Conservation (phyloP, 805 yeast genomes). For the Komagataella populi region DNA sequence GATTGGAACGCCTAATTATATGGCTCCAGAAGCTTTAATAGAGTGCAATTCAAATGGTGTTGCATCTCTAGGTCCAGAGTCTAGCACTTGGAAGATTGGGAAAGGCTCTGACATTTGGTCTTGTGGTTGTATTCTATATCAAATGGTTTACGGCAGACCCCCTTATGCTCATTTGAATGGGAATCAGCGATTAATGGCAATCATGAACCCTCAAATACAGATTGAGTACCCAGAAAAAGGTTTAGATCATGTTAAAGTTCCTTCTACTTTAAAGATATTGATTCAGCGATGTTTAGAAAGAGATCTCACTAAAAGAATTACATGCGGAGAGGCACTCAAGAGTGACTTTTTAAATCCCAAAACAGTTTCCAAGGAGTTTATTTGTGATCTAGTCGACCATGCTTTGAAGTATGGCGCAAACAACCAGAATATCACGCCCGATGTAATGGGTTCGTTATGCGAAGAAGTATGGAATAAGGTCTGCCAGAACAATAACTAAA, state of each 20-base stretch:
- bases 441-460: slow-evolving; percentile 29
- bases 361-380: slow-evolving; percentile 50
- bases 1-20: slow-evolving; percentile 91
- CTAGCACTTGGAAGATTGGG: slow-evolving; percentile 62
- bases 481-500: slow-evolving; percentile 18
- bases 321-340: slow-evolving; percentile 43
- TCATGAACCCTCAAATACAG: slow-evolving; percentile 70
- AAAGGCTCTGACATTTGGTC: slow-evolving; percentile 97
- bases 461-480: slow-evolving; percentile 48
- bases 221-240: slow-evolving; percentile 54
- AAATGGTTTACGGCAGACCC: slow-evolving; percentile 87
- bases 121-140: slow-evolving; percentile 90
- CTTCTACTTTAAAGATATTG: slow-evolving; percentile 52
- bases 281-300: slow-evolving; percentile 61
- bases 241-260: slow-evolving; percentile 48
- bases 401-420: slow-evolving; percentile 63
- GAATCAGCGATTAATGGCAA: slow-evolving; percentile 67
- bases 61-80: slow-evolving; percentile 15
- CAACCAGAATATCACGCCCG: slow-evolving; percentile 18
- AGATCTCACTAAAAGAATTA: slow-evolving; percentile 55
- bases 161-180: slow-evolving; percentile 79
- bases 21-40: slow-evolving; percentile 92
- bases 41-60: slow-evolving; percentile 27
- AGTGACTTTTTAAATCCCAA: slow-evolving; percentile 66
- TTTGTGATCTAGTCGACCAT: slow-evolving; percentile 58